These are phyloP conservation scores for Backusella westeae DNA, from an alignment of 192 early-diverging fungal species.

Conservation along the genomic window DNA sequence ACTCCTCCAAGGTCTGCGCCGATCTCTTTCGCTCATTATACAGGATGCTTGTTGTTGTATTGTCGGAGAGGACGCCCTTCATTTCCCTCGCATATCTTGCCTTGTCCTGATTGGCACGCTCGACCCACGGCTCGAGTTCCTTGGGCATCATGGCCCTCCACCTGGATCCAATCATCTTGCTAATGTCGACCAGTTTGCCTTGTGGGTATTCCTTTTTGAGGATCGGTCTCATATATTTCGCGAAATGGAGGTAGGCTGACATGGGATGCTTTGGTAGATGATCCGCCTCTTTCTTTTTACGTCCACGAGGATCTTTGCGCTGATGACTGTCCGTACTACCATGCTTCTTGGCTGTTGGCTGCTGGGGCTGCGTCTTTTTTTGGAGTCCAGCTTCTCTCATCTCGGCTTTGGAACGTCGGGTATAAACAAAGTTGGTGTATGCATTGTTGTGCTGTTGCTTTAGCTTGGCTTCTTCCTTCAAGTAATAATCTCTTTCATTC, in stretches of 20 bases:
- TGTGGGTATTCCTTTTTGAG: conserved; percentile 64
- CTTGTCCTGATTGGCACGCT: conserved; percentile 60
- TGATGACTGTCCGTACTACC: neutral
- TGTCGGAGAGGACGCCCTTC: neutral
- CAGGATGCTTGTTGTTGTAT: neutral
- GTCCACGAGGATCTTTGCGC: conserved; percentile 35
- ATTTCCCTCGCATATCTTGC: conserved; percentile 68
- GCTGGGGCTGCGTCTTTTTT: neutral
- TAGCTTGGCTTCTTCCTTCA: conserved; percentile 41
- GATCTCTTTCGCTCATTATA: neutral
- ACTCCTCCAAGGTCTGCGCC: neutral
- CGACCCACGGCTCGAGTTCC: conserved; percentile 47
- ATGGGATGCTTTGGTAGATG: conserved; percentile 85
- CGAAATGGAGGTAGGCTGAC: conserved; percentile 79
- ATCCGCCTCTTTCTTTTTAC: conserved; percentile 63
- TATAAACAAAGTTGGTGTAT: conserved; percentile 58
- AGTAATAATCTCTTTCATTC: conserved; percentile 42
- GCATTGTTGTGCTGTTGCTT: conserved; percentile 47
- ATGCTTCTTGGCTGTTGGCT: neutral
- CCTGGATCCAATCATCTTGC: conserved; percentile 67
- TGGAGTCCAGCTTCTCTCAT: conserved; percentile 45
- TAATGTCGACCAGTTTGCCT: conserved; percentile 67
- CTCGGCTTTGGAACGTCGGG: conserved; percentile 58
- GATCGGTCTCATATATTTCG: conserved; percentile 61
- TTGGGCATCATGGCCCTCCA: conserved; percentile 59